These are phyloP conservation scores for Triticum aestivum DNA, from an alignment of 176 grass and related monocot genomes.

Conservation along the genomic window DNA sequence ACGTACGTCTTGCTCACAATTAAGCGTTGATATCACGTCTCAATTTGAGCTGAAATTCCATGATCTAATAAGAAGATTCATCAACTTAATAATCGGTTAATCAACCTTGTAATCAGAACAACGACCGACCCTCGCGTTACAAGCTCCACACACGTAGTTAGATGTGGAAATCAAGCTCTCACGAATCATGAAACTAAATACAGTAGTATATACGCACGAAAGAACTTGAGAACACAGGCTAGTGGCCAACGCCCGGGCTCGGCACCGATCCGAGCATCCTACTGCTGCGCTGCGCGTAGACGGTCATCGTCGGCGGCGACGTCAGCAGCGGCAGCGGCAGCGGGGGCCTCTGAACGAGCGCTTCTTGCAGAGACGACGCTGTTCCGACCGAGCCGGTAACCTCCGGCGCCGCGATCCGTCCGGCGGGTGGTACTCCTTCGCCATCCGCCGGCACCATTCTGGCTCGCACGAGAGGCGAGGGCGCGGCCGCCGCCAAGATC, in stretches of 20 bases:
- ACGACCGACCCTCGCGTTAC: background rate
- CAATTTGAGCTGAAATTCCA: background rate
- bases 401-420: background rate
- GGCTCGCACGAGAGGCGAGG: background rate
- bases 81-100: background rate
- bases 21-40: background rate
- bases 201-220: background rate
- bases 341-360: background rate
- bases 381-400: background rate
- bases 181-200: background rate
- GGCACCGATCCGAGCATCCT: constrained; percentile 60
- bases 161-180: background rate
- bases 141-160: background rate
- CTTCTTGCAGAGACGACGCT: background rate
- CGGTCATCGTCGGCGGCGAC: background rate
- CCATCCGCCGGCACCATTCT: background rate
- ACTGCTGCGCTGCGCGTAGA: background rate
- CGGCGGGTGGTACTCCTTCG: background rate
- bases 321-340: background rate
- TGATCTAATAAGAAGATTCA: background rate
- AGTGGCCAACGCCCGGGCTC: constrained; percentile 63
- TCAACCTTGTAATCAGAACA: background rate
- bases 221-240: background rate
- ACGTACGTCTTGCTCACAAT: background rate
- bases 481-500: background rate